Evolutionary conservation across 768 basidiomycete genomes (phyloP), one percentile per base, ranked within the genome.

Genomic region (Hericium erinaceus): DNA sequence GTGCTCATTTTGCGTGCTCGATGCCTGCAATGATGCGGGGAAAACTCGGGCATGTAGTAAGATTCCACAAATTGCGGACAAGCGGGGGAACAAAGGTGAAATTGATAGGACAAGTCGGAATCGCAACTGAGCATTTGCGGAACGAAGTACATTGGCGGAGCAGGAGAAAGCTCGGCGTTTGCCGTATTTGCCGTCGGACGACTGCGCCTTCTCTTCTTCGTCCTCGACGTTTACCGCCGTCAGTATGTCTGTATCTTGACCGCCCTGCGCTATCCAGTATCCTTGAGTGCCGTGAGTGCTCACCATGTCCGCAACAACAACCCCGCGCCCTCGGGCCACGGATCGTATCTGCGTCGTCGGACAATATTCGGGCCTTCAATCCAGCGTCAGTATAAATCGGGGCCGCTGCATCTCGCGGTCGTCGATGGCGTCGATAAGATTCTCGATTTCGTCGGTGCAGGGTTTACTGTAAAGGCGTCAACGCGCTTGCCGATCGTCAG

Each of bases 311-410:
- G 39, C 13, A 13, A 33, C 33, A 6, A 37, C 54, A 2, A 2
- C 54, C 41, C 24, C 13, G 13, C 18, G 22, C 9, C 10, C 33
- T 20, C 22, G 24, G 24, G 20, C 3, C 15, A n/a, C 18, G 13
- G 9, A 13, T 55, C 54, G 33, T 33, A 55, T 33, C 54, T 22
- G 54, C 40, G 39, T 55, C 54, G 54, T 55, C 54, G 54, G 54
- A 55, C 54, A 44, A 44, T 55, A 24, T 55, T 55, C 54, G 54
- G 54, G 40, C 54, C 22, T 33, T 50, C 44, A 46, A 46, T 18
- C 44, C n/a, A n/a, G 18, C 37, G 52, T n/a, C 33, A 22, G n/a
- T 51, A 53, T 39, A 26, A 37, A 51, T 26, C 16, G 33, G 33
- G 16, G 13, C 40, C 46, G 39, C 20, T 13, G 4, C 24, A 20